Evolutionary conservation across 768 basidiomycete genomes (phyloP).

Genomic region (Naganishia randhawae): DNA sequence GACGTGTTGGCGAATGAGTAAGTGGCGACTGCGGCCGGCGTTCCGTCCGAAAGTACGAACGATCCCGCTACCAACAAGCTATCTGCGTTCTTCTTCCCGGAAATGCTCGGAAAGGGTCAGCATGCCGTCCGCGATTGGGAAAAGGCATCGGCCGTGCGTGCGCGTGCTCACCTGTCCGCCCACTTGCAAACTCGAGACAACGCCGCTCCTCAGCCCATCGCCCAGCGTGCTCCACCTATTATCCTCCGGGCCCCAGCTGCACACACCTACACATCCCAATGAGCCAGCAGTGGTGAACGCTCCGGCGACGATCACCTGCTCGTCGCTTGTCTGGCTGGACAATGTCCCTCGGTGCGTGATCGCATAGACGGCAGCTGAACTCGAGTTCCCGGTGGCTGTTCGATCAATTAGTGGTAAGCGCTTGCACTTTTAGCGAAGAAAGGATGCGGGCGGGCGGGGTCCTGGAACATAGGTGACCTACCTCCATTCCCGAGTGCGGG

Average conservation of each 20-base stretch:
- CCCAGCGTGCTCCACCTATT: conserved; percentile 79
- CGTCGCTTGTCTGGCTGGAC: background rate
- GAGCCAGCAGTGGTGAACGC: conserved; percentile 76
- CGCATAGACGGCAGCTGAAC: conserved; percentile 3
- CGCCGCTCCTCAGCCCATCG: conserved; percentile 68
- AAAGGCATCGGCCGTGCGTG: too few species aligned
- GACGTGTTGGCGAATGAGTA: conserved; percentile 68
- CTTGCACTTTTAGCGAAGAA: too few species aligned
- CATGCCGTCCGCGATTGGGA: too few species aligned
- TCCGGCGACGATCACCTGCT: conserved; percentile 71
- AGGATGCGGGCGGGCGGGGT: too few species aligned
- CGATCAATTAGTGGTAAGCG: too few species aligned
- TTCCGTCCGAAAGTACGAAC: conserved; percentile 64
- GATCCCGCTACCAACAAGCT: conserved; percentile 74
- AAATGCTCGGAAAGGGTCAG: too few species aligned
- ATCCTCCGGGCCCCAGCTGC: conserved; percentile 64
- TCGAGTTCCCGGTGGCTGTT: conserved; percentile 1
- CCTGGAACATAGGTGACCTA: too few species aligned
- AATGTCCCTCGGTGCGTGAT: conserved; percentile 2
- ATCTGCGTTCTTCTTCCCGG: conserved; percentile 53
- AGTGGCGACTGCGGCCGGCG: conserved; percentile 66
- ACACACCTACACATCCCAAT: conserved; percentile 70
- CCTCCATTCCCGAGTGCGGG: conserved; percentile 8
- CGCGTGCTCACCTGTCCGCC: background rate
- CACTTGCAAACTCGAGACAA: conserved; percentile 61